Base-by-base conservation (phyloP, 2,329 filamentous ascomycete genomes). In the Cladophialophora carrionii region DNA sequence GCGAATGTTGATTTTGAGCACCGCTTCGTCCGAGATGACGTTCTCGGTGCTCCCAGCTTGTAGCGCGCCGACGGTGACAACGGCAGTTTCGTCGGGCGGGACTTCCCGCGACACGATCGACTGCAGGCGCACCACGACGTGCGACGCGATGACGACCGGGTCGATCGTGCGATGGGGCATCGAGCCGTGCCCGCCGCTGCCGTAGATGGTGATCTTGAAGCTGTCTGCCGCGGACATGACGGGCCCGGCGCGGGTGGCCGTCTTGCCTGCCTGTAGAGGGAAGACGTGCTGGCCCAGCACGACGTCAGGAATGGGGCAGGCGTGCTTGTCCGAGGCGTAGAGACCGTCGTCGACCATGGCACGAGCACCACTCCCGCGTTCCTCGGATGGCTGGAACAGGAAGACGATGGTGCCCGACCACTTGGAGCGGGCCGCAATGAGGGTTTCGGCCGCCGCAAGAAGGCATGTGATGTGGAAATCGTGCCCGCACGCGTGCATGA, bases 341-440 rank as follows among this genome's bases (percentile, higher is more conserved):
- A 87, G 75, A 0, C 85, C 85, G 70, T 85, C 85, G 49, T 84
- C 81, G 2, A 88, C 78, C 86, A 88, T 88, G 26, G 85, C 77
- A 74, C 83, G 82, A 0, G 88, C 88, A 0, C 88, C 88, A 0
- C 78, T 81, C 0, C 83, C 86, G 1, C 83, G 79, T 73, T 91
- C 88, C 73, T 90, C 88, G 1, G 84, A 83, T 0, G 88, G 88
- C 71, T 91, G 89, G 73, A 90, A 91, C 2, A 86, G 74, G 6
- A 88, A 73, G 4, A 91, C 76, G 22, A 90, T 70, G 0, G 86
- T 90, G 0, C 88, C 88, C 9, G 73, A 78, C 88, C 88, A 91
- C 0, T 67, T 34, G 0, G 79, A 70, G n/a, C 74, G 78, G 0
- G 76, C 73, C 0, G 74, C 74, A 0, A 80, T 74, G 0, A 91